phyloP scores from a whole-genome alignment of 2,329 filamentous ascomycete species.

The Phialophora tarda region DNA sequence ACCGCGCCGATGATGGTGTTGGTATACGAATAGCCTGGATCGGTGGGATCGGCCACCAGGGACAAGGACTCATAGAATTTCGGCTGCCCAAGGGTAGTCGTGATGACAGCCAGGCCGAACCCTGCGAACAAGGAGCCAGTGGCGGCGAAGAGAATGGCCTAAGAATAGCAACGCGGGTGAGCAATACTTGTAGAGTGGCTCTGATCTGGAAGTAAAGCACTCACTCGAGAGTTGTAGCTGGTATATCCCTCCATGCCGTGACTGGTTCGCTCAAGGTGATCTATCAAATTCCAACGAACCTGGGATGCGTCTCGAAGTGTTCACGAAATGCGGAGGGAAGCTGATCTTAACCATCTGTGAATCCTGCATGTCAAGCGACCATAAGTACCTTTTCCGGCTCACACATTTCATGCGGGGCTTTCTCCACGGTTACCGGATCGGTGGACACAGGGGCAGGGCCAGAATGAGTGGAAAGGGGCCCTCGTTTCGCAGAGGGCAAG shows the following conservation, averaged over 20 bases:
- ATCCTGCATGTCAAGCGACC: not conserved
- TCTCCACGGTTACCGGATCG: not conserved
- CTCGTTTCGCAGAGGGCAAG: not conserved
- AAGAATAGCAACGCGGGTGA: not conserved
- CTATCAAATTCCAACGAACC: not conserved
- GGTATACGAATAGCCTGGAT: slow-evolving; percentile 49
- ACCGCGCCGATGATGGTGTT: slow-evolving; percentile 51
- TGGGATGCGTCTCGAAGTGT: not conserved
- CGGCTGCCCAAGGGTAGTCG: slow-evolving; percentile 53
- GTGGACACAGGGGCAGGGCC: not conserved
- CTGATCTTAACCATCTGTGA: not conserved
- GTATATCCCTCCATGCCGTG: slow-evolving; percentile 8
- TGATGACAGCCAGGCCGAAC: slow-evolving; percentile 46
- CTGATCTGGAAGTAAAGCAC: not conserved
- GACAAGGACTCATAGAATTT: slow-evolving; percentile 51
- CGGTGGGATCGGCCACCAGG: slow-evolving; percentile 36
- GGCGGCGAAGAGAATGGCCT: slow-evolving; percentile 43
- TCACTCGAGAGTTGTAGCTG: slow-evolving; percentile 3
- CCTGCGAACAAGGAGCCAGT: slow-evolving; percentile 44
- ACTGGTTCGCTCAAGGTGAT: not conserved
- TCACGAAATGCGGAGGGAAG: not conserved
- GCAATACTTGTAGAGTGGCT: not conserved
- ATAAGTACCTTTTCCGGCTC: not conserved
- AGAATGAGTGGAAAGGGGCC: not conserved
- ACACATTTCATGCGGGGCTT: not conserved